Conservation (phyloP, 23 red algal species). For the Cyanidiococcus yangmingshanensis region DNA sequence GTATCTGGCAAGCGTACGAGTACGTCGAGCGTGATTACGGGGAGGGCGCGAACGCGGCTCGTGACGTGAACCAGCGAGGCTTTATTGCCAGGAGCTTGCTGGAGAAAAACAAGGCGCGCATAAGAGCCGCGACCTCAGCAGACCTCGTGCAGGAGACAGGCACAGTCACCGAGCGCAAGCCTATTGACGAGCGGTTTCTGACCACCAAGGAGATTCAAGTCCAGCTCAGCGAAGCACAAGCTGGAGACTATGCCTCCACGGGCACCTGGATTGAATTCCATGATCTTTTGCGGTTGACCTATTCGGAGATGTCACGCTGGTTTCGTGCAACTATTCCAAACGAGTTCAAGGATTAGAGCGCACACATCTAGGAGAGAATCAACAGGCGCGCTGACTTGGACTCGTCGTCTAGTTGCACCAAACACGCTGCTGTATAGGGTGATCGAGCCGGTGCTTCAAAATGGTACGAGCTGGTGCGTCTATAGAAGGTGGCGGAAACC, state of each 20-base stretch:
- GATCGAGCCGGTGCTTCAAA: too few relatives aligned
- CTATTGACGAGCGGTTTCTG: background rate
- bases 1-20: slow-evolving; percentile 16
- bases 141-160: background rate
- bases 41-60: background rate
- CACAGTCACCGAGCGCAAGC: background rate
- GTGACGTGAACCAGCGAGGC: background rate
- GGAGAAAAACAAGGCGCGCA: background rate
- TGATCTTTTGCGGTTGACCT: background rate
- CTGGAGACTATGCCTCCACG: slow-evolving; percentile 6
- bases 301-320: background rate
- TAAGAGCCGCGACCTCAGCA: background rate
- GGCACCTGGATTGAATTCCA: slow-evolving; percentile 14
- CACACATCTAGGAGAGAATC: too few relatives aligned
- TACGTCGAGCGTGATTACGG: background rate
- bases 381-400: too few relatives aligned
- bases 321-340: too few relatives aligned
- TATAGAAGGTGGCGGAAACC: too few relatives aligned
- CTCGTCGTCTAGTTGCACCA: too few relatives aligned
- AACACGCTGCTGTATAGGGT: too few relatives aligned
- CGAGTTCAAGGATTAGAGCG: too few relatives aligned
- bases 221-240: background rate
- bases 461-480: too few relatives aligned
- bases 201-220: background rate
- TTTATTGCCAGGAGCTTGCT: background rate